These are phyloP conservation scores for Penicillium sp. DNA, from an alignment of 2,329 filamentous ascomycete species.

Conservation along the genomic window DNA sequence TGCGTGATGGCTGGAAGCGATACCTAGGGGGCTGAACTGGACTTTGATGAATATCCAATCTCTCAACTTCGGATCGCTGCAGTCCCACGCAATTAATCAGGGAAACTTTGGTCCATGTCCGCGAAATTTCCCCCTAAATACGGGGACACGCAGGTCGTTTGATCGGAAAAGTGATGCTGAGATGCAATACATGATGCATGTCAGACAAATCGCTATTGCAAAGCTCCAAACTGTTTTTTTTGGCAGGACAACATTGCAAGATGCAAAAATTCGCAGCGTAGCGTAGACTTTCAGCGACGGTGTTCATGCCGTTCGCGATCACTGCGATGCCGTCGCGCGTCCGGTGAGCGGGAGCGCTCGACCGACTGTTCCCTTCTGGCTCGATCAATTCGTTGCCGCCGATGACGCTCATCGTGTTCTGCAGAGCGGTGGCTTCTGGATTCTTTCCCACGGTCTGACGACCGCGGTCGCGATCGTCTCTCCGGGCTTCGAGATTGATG, in stretches of 20 bases:
- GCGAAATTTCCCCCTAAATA: too few relatives aligned
- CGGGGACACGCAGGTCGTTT: too few relatives aligned
- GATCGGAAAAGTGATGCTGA: not conserved
- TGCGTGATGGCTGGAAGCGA: constrained; percentile 74
- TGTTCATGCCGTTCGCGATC: constrained; percentile 29
- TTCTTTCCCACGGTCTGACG: constrained; percentile 23
- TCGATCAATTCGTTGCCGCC: constrained; percentile 24
- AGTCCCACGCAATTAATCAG: too few relatives aligned
- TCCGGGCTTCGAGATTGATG: constrained; percentile 24
- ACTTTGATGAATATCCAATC: not conserved
- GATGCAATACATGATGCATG: not conserved
- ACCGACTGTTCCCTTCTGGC: constrained; percentile 24
- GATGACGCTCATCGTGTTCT: constrained; percentile 23
- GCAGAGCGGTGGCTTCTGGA: constrained; percentile 23
- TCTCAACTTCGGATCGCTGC: too few relatives aligned
- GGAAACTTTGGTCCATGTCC: too few relatives aligned
- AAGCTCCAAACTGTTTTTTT: too few relatives aligned
- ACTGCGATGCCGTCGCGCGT: constrained; percentile 20
- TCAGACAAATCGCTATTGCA: too few relatives aligned
- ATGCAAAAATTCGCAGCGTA: not conserved
- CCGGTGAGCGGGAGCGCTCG: constrained; percentile 26
- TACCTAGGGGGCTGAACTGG: constrained; percentile 52
- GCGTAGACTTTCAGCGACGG: constrained; percentile 19
- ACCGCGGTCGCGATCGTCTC: constrained; percentile 20
- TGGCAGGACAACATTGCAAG: too few relatives aligned